A percentile compares a stretch with the other conserved stretches of the same genome.
phyloP scores from a whole-genome alignment of 768 basidiomycete species.

The Polyporus arcularius region DNA sequence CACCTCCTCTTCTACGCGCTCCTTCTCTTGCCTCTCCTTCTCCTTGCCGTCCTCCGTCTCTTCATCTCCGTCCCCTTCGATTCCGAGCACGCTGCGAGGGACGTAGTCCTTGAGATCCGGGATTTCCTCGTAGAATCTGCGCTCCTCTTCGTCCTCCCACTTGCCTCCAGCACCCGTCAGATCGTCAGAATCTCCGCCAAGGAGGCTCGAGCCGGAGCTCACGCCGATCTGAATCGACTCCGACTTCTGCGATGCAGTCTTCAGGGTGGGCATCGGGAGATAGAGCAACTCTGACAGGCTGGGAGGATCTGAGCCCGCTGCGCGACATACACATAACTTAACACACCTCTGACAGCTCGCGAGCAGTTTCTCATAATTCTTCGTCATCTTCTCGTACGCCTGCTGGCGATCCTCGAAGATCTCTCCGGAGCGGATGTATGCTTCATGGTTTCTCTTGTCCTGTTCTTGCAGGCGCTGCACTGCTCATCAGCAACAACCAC shows the following conservation, averaged over 20 bases:
- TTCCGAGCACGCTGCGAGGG: constrained; percentile 82
- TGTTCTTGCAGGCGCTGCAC: constrained; percentile 91
- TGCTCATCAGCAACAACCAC: background rate
- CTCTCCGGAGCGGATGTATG: constrained; percentile 98
- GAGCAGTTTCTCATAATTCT: constrained; percentile 89
- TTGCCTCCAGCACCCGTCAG: constrained; percentile 62
- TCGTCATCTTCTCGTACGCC: constrained; percentile 98
- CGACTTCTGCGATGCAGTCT: constrained; percentile 76
- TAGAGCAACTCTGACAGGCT: constrained; percentile 93
- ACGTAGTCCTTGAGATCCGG: constrained; percentile 91
- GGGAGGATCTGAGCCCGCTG: background rate
- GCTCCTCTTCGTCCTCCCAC: constrained; percentile 98
- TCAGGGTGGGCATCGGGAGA: constrained; percentile 78
- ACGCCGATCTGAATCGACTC: constrained; percentile 79
- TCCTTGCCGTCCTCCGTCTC: constrained; percentile 43
- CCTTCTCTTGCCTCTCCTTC: constrained; percentile 50
- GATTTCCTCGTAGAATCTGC: constrained; percentile 90
- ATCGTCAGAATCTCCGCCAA: constrained; percentile 38
- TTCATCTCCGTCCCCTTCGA: constrained; percentile 43
- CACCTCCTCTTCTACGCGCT: constrained; percentile 68
- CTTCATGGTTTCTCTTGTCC: constrained; percentile 96
- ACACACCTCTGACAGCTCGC: constrained; percentile 85
- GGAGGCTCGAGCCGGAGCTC: constrained; percentile 30
- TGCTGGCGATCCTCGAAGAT: constrained; percentile 99
- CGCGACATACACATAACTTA: background rate